Percentiles rank a stretch among this genome's conserved stretches.
These are phyloP conservation scores for Phytophthora pisi DNA, from an alignment of 352 stramenopile genomes.

Conservation along the genomic window DNA sequence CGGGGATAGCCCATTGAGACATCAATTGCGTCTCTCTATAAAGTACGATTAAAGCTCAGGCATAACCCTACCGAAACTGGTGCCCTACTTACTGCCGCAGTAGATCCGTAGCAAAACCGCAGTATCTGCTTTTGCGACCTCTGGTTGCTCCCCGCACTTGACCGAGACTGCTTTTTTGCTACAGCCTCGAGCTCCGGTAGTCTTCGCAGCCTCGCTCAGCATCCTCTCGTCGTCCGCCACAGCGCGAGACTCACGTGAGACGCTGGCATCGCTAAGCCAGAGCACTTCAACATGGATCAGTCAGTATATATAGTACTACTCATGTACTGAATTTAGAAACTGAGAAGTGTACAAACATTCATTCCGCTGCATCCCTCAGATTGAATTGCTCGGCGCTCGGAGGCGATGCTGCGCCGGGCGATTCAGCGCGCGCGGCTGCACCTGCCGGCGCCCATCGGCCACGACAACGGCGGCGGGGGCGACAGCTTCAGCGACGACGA, in stretches of 20 bases:
- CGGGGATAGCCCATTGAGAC: too few relatives aligned
- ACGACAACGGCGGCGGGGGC: slow-evolving; percentile 56
- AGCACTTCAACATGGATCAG: slow-evolving; percentile 1
- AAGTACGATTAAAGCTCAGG: too few relatives aligned
- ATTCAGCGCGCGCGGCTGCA: slow-evolving; percentile 62
- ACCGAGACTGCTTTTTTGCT: slow-evolving; percentile 42
- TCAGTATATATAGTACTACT: neutral
- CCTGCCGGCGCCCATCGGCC: slow-evolving; percentile 60
- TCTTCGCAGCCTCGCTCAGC: slow-evolving; percentile 18
- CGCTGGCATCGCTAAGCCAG: slow-evolving; percentile 42
- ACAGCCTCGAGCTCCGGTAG: neutral
- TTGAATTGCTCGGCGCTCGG: neutral
- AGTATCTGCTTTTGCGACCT: neutral
- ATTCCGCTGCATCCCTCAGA: neutral
- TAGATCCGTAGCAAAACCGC: slow-evolving; percentile 31
- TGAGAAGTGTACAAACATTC: neutral
- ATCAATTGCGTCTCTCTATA: too few relatives aligned
- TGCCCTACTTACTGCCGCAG: slow-evolving; percentile 21
- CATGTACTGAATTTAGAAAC: neutral
- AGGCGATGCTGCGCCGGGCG: slow-evolving; percentile 62
- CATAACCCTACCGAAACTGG: too few relatives aligned
- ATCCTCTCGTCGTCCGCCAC: slow-evolving; percentile 59
- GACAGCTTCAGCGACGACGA: slow-evolving; percentile 34
- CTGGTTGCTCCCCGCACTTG: slow-evolving; percentile 30
- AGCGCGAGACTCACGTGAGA: slow-evolving; percentile 56